Percentiles rank a stretch among this genome's conserved stretches.
phyloP scores from a whole-genome alignment of 345 rosid species.

The Pistacia integerrima region DNA sequence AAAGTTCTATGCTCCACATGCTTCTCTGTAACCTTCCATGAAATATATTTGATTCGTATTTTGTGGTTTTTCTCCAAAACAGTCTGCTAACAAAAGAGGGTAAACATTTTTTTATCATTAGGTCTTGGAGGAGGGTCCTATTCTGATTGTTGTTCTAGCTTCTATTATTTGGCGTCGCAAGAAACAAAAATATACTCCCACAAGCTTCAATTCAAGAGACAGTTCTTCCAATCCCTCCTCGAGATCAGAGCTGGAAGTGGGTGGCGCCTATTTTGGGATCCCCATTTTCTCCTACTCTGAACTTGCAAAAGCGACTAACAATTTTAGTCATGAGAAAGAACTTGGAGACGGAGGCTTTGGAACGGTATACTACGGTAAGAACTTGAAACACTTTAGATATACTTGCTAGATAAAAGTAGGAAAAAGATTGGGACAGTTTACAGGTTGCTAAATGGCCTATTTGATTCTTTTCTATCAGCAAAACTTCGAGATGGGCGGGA shows the following conservation, averaged over 20 bases:
- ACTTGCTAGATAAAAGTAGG: neutral
- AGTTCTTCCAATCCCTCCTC: conserved; percentile 25
- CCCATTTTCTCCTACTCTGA: conserved; percentile 58
- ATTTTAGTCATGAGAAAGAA: conserved; percentile 43
- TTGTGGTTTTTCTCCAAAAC: neutral
- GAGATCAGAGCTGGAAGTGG: conserved; percentile 40
- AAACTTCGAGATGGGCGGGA: conserved; percentile 66
- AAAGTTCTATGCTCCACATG: neutral
- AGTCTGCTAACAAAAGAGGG: neutral
- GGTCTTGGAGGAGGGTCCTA: conserved; percentile 42
- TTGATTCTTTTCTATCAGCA: conserved; percentile 33
- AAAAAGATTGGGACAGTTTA: neutral
- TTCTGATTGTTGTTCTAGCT: conserved; percentile 21
- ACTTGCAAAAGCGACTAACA: conserved; percentile 61
- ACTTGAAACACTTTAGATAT: neutral
- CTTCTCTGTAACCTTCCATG: neutral
- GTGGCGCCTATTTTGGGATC: conserved; percentile 38
- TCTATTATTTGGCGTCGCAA: conserved; percentile 13
- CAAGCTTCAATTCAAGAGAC: conserved; percentile 30
- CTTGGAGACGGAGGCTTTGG: conserved; percentile 84
- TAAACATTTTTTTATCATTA: conserved; percentile 12
- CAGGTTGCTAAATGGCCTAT: conserved; percentile 4
- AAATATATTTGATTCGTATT: neutral
- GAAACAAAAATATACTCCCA: conserved; percentile 25
- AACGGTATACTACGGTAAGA: conserved; percentile 66